These are phyloP conservation scores for Yamadazyma dushanensis DNA, from an alignment of 1,139 yeast species.

Conservation along the genomic window DNA sequence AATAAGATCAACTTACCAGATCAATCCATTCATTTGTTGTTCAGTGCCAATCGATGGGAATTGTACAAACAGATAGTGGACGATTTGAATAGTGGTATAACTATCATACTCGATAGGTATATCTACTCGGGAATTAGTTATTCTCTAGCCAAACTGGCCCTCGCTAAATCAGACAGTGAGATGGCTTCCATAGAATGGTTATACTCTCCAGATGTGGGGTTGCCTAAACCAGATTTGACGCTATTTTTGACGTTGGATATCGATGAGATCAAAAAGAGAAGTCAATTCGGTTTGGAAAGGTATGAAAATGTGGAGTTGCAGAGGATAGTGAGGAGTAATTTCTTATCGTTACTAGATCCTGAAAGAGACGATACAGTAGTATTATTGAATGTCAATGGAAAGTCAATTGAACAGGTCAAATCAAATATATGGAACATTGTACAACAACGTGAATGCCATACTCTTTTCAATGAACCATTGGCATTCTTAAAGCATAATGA, in stretches of 20 bases:
- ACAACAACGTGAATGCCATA: constrained; percentile 13
- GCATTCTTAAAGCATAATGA: constrained; percentile 6
- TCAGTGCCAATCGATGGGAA: constrained; percentile 97
- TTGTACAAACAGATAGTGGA: constrained; percentile 47
- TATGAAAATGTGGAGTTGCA: constrained; percentile 82
- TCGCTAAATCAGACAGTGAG: constrained; percentile 28
- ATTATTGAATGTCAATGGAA: constrained; percentile 59
- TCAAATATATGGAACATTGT: constrained; percentile 28
- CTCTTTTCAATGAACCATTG: constrained; percentile 17
- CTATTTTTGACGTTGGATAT: constrained; percentile 67
- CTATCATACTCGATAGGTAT: constrained; percentile 79
- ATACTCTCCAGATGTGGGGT: constrained; percentile 73
- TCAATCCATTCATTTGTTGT: constrained; percentile 81
- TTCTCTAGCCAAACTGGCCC: constrained; percentile 68
- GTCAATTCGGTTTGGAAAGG: constrained; percentile 90
- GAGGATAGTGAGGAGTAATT: constrained; percentile 59
- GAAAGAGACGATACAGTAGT: constrained; percentile 34
- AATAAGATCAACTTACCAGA: constrained; percentile 56
- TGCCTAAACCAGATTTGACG: constrained; percentile 84
- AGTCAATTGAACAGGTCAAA: constrained; percentile 58
- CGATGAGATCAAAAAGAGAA: constrained; percentile 52
- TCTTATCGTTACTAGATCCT: constrained; percentile 47
- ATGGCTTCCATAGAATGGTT: constrained; percentile 72
- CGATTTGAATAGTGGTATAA: constrained; percentile 51
- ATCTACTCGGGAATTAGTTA: constrained; percentile 93